Evolutionary conservation across 768 basidiomycete species (phyloP), one percentile per base, ranked within the genome.

Genomic region (Cyclocybe cylindracea): DNA sequence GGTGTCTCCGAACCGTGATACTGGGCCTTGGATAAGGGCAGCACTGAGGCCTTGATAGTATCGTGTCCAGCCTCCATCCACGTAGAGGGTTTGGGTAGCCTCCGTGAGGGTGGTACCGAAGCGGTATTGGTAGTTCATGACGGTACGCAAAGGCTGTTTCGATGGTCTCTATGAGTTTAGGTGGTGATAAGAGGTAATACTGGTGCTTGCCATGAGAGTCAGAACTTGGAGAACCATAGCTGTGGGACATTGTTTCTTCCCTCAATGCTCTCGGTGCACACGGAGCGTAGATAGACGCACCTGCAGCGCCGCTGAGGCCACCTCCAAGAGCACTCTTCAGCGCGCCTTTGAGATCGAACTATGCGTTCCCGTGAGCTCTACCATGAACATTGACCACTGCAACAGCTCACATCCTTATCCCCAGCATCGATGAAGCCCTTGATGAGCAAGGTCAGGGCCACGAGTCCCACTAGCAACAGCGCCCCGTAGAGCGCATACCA

Each of bases 121-220:
- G 47, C 87, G 83, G 66, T 94, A 94, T 71, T 94, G 93, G 65
- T 91, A 97, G 75, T 98, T 98, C 96, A 98, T 98, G 49, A 94
- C 79, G 2, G 95, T 97, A n/a, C 93, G 83, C n/a, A 96, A 69
- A 5, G 93, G 94, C 88, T 88, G 48, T 10, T 39, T 42, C 14
- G 44, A 24, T 29, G n/a, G 35, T 19, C 10, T 43, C 37, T 18
- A 43, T 19, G 5, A 39, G 42, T 24, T 10, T 9, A 42, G 31
- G 37, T 11, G 39, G 10, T 2, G 37, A 46, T 33, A 44, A 19
- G 34, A 16, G 38, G 44, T 32, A 41, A 41, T 10, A 4, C 13
- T 44, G 43, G 38, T 10, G 35, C 29, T 29, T 56, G 76, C 79
- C 94, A 97, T 97, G 52, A 96, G 79, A 1, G 86, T 83, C 45